A percentile compares a stretch with the other conserved stretches of the same genome.
These are phyloP conservation scores for Colletotrichum sp. DNA, from an alignment of 2,329 filamentous ascomycete genomes.

Conservation along the genomic window DNA sequence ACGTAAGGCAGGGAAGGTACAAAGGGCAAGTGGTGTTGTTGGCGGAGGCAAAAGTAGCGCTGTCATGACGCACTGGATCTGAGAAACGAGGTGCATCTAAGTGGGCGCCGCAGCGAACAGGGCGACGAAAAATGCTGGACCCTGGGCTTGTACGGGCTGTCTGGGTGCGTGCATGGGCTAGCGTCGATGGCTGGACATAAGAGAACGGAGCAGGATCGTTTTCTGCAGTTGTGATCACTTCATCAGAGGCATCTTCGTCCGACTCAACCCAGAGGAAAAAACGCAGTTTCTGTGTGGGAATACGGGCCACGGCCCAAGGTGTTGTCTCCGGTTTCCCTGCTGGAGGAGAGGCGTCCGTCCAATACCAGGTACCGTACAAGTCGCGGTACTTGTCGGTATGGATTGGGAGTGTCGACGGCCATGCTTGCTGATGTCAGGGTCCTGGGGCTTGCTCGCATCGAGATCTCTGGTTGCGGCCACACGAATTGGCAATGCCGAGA, in stretches of 20 bases:
- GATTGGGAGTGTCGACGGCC: not conserved
- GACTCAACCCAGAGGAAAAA: conserved; percentile 1
- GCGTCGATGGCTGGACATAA: conserved; percentile 11
- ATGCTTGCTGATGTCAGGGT: conserved; percentile 19
- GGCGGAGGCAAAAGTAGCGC: not conserved
- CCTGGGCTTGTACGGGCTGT: conserved; percentile 2
- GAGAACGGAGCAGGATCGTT: conserved; percentile 1
- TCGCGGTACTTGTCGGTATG: conserved; percentile 14
- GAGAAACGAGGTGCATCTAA: conserved; percentile 1
- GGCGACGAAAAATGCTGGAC: conserved; percentile 12
- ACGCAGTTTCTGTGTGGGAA: conserved; percentile 9
- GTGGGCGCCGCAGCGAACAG: conserved; percentile 13
- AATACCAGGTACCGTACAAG: not conserved
- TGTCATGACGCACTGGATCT: conserved; percentile 21
- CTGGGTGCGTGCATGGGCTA: conserved; percentile 12
- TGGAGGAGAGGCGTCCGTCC: not conserved
- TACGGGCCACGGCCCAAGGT: conserved; percentile 1
- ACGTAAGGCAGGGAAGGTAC: not conserved
- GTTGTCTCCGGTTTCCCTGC: conserved; percentile 1
- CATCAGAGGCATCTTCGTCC: not conserved
- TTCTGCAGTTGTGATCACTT: conserved; percentile 8
- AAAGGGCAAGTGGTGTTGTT: not conserved
- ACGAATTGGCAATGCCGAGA: not conserved
- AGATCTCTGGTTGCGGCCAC: conserved; percentile 14
- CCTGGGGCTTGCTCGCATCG: conserved; percentile 17